Conservation (phyloP, 2,329 filamentous ascomycete species). For the Talaromyces sp. region DNA sequence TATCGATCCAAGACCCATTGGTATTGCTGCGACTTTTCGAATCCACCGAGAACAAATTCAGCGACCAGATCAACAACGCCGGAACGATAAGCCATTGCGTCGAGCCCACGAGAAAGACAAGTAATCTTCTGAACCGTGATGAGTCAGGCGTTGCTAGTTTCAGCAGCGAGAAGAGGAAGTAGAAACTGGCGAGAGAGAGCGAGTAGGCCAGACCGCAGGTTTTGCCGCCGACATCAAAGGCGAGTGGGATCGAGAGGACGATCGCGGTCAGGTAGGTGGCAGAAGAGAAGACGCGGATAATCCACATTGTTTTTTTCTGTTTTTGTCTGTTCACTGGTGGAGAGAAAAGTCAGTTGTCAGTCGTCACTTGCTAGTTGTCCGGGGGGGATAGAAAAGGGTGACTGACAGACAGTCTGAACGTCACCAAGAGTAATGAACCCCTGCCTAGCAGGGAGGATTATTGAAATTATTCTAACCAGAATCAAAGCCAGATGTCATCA, state of each 20-base stretch:
- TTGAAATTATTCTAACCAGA: neutral
- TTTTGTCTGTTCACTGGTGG: neutral
- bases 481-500: neutral
- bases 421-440: slow-evolving; percentile 8
- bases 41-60: slow-evolving; percentile 93
- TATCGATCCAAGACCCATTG: slow-evolving; percentile 66
- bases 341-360: neutral
- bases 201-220: slow-evolving; percentile 94
- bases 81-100: slow-evolving; percentile 86
- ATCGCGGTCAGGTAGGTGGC: slow-evolving; percentile 84
- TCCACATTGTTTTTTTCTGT: slow-evolving; percentile 59
- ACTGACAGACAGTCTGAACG: slow-evolving; percentile 2
- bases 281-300: slow-evolving; percentile 74
- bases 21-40: slow-evolving; percentile 52
- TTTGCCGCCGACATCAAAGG: slow-evolving; percentile 94
- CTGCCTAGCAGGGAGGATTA: slow-evolving; percentile 12
- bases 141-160: slow-evolving; percentile 74
- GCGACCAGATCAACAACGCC: slow-evolving; percentile 82
- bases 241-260: slow-evolving; percentile 90
- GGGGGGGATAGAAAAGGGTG: slow-evolving; percentile 7
- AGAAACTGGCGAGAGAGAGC: slow-evolving; percentile 80
- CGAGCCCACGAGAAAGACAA: slow-evolving; percentile 64
- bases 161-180: slow-evolving; percentile 77
- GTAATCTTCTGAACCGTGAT: slow-evolving; percentile 67
- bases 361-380: neutral